Evolutionary conservation across 2,329 filamentous ascomycete genomes (phyloP).

Genomic region (Fusarium zealandicum): DNA sequence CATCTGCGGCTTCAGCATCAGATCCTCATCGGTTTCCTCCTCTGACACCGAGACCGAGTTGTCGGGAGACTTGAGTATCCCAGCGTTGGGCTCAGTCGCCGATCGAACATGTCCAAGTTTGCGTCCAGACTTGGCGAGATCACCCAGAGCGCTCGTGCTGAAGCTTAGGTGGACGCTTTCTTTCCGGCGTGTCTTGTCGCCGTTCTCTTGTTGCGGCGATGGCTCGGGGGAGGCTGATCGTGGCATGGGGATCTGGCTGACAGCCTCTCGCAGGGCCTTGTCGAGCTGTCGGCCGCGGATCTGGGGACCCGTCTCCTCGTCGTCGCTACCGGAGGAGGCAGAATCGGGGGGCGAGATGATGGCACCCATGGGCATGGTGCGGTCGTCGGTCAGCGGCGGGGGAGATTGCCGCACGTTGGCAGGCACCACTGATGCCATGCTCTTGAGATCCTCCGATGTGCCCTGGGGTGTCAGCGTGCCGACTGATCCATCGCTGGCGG

Average conservation of each 20-base stretch:
- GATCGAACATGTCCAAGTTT: constrained; percentile 61
- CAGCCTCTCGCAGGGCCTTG: constrained; percentile 79
- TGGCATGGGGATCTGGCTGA: constrained; percentile 73
- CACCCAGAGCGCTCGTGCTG: constrained; percentile 55
- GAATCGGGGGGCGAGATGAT: constrained; percentile 94
- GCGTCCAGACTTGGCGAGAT: constrained; percentile 51
- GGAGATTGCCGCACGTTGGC: constrained; percentile 80
- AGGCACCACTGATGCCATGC: constrained; percentile 44
- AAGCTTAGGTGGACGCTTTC: constrained; percentile 54
- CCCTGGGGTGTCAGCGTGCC: constrained; percentile 56
- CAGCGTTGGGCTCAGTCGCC: constrained; percentile 61
- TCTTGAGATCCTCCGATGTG: constrained; percentile 59
- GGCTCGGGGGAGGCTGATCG: constrained; percentile 57
- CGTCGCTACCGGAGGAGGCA: constrained; percentile 80
- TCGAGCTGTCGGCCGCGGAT: constrained; percentile 58
- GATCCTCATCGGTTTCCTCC: constrained; percentile 68
- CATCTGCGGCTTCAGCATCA: constrained; percentile 80
- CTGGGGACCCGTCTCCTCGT: constrained; percentile 72
- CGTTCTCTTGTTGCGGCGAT: constrained; percentile 45
- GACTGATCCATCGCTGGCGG: constrained; percentile 38
- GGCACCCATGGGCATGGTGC: constrained; percentile 80
- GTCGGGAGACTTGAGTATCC: constrained; percentile 55
- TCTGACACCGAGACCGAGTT: constrained; percentile 62
- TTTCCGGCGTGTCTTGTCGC: constrained; percentile 51
- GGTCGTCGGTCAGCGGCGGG: constrained; percentile 75